Evolutionary conservation across 1,284 basidiomycete species (phyloP).

Genomic region (Cutaneotrichosporon dermatis): DNA sequence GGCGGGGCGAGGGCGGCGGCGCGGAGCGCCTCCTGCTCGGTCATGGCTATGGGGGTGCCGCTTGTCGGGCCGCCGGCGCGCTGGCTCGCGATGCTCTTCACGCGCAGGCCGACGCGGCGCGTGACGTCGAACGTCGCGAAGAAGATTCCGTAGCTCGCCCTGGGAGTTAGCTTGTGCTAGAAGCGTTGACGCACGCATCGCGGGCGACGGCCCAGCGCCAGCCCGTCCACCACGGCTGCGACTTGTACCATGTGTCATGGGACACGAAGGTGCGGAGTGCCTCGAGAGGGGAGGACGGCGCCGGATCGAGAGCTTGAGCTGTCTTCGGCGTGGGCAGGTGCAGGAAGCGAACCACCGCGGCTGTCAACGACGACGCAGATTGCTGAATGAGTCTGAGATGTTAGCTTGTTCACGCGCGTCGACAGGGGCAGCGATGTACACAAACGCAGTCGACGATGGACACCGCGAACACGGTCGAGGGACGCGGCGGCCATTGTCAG

Average conservation of each 20-base stretch:
- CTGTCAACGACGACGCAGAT: conserved; percentile 29
- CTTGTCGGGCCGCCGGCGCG: background rate
- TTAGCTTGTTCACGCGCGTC: background rate
- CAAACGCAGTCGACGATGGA: too few relatives aligned
- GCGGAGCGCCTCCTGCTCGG: background rate
- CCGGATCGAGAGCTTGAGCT: conserved; percentile 14
- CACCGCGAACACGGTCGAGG: too few relatives aligned
- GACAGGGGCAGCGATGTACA: too few relatives aligned
- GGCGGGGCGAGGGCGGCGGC: conserved; percentile 13
- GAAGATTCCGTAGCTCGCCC: conserved; percentile 44
- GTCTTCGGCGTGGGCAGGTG: conserved; percentile 22
- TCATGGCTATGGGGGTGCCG: background rate
- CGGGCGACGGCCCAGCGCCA: conserved; percentile 43
- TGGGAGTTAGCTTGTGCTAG: conserved; percentile 8
- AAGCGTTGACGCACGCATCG: conserved; percentile 31
- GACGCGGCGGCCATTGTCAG: too few relatives aligned
- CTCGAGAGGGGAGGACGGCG: conserved; percentile 28
- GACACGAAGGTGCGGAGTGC: conserved; percentile 36
- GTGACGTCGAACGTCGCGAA: conserved; percentile 48
- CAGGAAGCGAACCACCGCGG: conserved; percentile 20
- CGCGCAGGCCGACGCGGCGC: conserved; percentile 38
- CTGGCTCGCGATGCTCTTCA: conserved; percentile 24
- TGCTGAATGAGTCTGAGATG: conserved; percentile 27
- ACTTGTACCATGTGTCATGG: conserved; percentile 36
- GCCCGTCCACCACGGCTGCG: conserved; percentile 41